phyloP scores from a whole-genome alignment of 495 filamentous ascomycete genomes.

The Tuber microsphaerosporum region DNA sequence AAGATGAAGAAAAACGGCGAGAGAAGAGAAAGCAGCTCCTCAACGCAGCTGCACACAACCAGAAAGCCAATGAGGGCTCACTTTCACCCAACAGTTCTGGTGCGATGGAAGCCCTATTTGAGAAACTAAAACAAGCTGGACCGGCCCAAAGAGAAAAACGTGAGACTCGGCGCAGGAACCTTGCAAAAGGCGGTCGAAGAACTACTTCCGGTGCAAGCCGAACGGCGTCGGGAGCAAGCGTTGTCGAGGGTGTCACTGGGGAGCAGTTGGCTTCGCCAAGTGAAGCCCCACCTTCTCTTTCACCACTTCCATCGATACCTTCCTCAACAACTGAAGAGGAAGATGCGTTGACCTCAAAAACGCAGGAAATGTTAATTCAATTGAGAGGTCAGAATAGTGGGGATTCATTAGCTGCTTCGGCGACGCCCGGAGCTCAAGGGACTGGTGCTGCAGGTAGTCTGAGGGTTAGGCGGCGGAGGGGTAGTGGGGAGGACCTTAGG shows the following conservation, averaged over 20 bases:
- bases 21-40: constrained; percentile 80
- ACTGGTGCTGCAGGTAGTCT: constrained; percentile 20
- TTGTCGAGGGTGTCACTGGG: constrained; percentile 17
- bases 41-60: constrained; percentile 53
- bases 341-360: constrained; percentile 35
- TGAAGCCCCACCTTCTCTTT: constrained; percentile 20
- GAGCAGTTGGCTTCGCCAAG: constrained; percentile 22
- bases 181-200: constrained; percentile 27
- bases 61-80: constrained; percentile 46
- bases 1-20: constrained; percentile 74
- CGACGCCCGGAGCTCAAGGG: neutral
- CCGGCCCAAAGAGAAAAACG: constrained; percentile 81
- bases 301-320: constrained; percentile 23
- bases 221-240: constrained; percentile 25
- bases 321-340: constrained; percentile 26
- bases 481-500: constrained; percentile 36
- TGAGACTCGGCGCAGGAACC: constrained; percentile 74
- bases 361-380: constrained; percentile 36
- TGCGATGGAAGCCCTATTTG: constrained; percentile 92
- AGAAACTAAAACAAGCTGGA: constrained; percentile 89
- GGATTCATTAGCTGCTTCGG: constrained; percentile 19
- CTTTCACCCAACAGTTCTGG: constrained; percentile 58
- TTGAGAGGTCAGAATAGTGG: constrained; percentile 31
- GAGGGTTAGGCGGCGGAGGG: constrained; percentile 29
- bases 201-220: constrained; percentile 27